Conservation (phyloP, 2,329 filamentous ascomycete species). For the Neonectria hederae region DNA sequence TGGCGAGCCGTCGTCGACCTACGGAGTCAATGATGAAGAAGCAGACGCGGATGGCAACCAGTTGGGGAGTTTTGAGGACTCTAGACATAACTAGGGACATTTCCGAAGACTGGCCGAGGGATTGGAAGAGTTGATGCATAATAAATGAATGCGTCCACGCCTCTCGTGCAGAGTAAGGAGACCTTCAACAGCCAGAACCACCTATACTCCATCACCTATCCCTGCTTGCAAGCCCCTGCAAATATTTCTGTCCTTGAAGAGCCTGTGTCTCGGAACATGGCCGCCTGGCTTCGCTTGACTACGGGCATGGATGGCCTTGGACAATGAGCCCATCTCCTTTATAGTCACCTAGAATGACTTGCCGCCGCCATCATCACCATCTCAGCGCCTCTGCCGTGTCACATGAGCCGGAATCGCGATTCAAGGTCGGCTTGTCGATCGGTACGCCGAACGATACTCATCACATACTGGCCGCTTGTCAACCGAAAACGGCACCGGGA, state of each 20-base stretch:
- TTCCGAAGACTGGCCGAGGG: slow-evolving; percentile 14
- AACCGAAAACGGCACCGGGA: not conserved
- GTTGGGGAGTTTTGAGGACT: slow-evolving; percentile 53
- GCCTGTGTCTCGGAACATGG: not conserved
- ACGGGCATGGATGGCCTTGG: slow-evolving; percentile 5
- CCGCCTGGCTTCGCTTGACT: not conserved
- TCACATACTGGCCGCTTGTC: slow-evolving; percentile 13
- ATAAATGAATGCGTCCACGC: slow-evolving; percentile 50
- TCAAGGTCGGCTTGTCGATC: slow-evolving; percentile 6
- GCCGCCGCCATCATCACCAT: slow-evolving; percentile 7
- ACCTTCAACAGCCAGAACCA: not conserved
- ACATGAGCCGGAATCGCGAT: slow-evolving; percentile 11
- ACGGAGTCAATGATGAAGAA: slow-evolving; percentile 52
- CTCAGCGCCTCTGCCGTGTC: slow-evolving; percentile 10
- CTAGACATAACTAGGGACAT: slow-evolving; percentile 53
- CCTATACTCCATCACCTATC: not conserved
- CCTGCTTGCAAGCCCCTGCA: not conserved
- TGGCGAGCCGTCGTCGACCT: slow-evolving; percentile 55
- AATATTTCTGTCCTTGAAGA: not conserved
- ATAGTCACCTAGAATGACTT: not conserved
- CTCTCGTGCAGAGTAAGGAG: slow-evolving; percentile 15
- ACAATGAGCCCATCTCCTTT: not conserved
- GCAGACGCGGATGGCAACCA: slow-evolving; percentile 47
- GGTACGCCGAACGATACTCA: slow-evolving; percentile 8
- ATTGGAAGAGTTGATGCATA: slow-evolving; percentile 53